phyloP scores from a whole-genome alignment of 23 red algal species.

The Pyropia yezoensis region DNA sequence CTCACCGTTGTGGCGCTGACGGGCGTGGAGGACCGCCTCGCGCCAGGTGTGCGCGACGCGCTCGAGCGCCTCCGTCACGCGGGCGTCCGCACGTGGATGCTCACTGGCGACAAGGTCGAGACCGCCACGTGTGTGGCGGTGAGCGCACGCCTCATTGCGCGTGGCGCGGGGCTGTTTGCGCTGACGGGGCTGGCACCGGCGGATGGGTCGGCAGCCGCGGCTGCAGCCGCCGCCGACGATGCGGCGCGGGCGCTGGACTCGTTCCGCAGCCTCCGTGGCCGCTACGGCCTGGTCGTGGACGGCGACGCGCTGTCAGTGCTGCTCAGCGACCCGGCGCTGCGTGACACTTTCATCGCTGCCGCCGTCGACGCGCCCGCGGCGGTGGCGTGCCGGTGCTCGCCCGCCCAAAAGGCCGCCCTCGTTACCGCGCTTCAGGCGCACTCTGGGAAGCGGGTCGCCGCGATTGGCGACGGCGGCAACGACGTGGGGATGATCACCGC shows the following conservation, averaged over 20 bases:
- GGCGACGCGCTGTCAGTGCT: slow-evolving; percentile 67
- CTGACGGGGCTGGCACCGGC: slow-evolving; percentile 54
- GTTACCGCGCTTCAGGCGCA: slow-evolving; percentile 55
- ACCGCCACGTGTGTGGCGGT: slow-evolving; percentile 85
- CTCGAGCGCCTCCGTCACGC: slow-evolving; percentile 91
- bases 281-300: slow-evolving; percentile 80
- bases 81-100: slow-evolving; percentile 91
- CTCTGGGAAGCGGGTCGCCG: slow-evolving; percentile 56
- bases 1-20: slow-evolving; percentile 73
- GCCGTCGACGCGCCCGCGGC: slow-evolving; percentile 66
- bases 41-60: slow-evolving; percentile 61
- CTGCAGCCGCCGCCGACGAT: slow-evolving; percentile 16
- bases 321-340: slow-evolving; percentile 47
- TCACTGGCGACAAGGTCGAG: slow-evolving; percentile 98
- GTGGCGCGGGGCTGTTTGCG: slow-evolving; percentile 62
- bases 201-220: no score
- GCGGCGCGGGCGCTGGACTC: slow-evolving; percentile 49
- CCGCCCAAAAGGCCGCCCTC: slow-evolving; percentile 81
- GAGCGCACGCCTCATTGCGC: slow-evolving; percentile 65
- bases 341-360: slow-evolving; percentile 70
- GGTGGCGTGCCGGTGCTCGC: slow-evolving; percentile 90
- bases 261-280: slow-evolving; percentile 49
- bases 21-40: slow-evolving; percentile 92
- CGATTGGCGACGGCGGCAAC: slow-evolving; percentile 98
- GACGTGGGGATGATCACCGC: slow-evolving; percentile 93